Percentiles rank a stretch among this genome's conserved stretches.
These are phyloP conservation scores for Aspergillus steynii DNA, from an alignment of 495 filamentous ascomycete genomes.

Conservation along the genomic window DNA sequence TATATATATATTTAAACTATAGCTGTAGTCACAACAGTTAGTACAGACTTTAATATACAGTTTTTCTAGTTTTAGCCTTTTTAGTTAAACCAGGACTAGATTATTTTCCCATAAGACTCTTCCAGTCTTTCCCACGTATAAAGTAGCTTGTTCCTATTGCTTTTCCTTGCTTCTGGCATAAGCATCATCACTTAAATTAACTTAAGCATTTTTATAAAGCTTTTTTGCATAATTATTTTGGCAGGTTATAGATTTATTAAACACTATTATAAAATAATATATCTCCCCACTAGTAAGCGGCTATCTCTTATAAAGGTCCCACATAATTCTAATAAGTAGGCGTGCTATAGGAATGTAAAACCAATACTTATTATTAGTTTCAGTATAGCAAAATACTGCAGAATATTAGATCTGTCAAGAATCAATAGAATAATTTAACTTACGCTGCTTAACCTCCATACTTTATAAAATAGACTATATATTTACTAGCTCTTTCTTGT, in stretches of 20 bases:
- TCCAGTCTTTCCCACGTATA: conserved; percentile 4
- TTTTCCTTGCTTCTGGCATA: conserved; percentile 2
- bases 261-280: neutral
- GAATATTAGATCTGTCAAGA: neutral
- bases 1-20: conserved; percentile 3
- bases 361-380: neutral
- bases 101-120: conserved; percentile 1
- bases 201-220: neutral
- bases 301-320: neutral
- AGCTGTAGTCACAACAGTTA: conserved; percentile 3
- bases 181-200: conserved; percentile 2
- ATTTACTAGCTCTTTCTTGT: neutral
- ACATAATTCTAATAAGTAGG: neutral
- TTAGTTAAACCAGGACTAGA: conserved; percentile 1
- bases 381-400: neutral
- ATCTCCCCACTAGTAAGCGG: conserved; percentile 1
- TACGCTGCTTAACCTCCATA: neutral
- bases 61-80: conserved; percentile 4
- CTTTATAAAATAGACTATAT: neutral
- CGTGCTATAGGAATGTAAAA: neutral
- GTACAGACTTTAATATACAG: neutral
- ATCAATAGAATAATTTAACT: neutral
- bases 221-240: neutral
- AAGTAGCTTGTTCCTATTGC: conserved; percentile 3
- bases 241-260: neutral